Base-by-base conservation (phyloP, 208 protist species). In the Wallacemonas sp. region DNA sequence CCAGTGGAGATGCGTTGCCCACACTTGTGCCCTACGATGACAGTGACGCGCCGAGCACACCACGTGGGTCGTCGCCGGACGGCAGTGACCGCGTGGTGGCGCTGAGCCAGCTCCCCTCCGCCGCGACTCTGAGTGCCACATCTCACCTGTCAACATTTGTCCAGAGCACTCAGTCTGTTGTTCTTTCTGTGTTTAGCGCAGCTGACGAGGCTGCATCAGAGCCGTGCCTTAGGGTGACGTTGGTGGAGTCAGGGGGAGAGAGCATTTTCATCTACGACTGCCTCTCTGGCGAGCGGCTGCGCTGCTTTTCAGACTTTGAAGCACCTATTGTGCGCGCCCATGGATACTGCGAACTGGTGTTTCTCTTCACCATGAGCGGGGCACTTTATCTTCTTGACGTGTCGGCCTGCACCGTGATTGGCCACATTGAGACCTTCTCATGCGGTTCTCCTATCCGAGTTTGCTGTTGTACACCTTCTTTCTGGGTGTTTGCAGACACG, bases 251-350 rank as follows among this genome's bases (percentile, higher is more conserved):
- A 19, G 68, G 73, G 44, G 39, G 69, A 11, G 51, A 63, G 4
- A 66, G 49, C 9, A 70, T 73, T 4, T 59, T 63, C 24, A 38
- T 86, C 19, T 75, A 76, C 51, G 60, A 79, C 33, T 66, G 60
- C 11, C 21, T 33, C 24, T 72, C 75, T 5, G 76, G 79, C 0
- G 59, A 73, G 26, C 65, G 75, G 3, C 56, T 81, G 30, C 74
- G 79, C 8, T 66, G 39, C 44, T 86, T 86, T 34, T 71, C 70
- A 2, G 79, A 86, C 33, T 82, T 86, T 45, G 59, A 67, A 2
- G 58, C 55, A 11, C 53, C 47, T 34, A 69, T 76, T 15, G 61
- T 47, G 11, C 17, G 39, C 39, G 30, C 58, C 0, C 55, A 38
- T 11, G 63, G 45, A 27, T 33, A 71, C 36, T 33, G 42, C 2